These are phyloP conservation scores for Paracamarosporium sp. DNA, from an alignment of 2,329 filamentous ascomycete species.

Conservation along the genomic window DNA sequence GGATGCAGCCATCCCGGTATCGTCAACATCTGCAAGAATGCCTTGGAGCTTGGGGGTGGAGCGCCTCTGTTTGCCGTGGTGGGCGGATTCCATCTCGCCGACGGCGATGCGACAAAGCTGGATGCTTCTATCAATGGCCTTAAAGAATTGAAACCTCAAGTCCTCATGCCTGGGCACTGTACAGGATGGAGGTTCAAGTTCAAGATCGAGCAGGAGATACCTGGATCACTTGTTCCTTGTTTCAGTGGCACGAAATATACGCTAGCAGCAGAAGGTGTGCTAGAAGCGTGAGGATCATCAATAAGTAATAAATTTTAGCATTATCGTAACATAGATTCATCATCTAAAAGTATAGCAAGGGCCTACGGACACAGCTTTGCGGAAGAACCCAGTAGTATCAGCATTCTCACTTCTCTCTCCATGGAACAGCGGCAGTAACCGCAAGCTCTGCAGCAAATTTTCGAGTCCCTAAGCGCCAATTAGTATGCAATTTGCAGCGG, in stretches of 20 bases:
- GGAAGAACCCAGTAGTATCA: background rate
- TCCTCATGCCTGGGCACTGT: conserved; percentile 63
- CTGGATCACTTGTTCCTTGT: conserved; percentile 57
- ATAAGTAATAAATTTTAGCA: no score
- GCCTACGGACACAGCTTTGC: background rate
- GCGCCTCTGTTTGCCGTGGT: conserved; percentile 58
- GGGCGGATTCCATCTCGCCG: conserved; percentile 62
- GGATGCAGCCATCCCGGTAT: conserved; percentile 64
- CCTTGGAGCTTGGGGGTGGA: conserved; percentile 47
- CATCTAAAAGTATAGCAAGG: background rate
- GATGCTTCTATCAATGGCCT: conserved; percentile 47
- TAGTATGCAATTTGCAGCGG: background rate
- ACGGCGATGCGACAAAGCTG: conserved; percentile 52
- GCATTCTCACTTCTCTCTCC: background rate
- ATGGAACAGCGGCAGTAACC: background rate
- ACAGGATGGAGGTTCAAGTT: conserved; percentile 61
- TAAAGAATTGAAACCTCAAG: conserved; percentile 56
- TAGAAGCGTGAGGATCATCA: no score
- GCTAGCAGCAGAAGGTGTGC: background rate
- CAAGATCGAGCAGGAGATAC: conserved; percentile 59
- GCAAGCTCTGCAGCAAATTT: background rate
- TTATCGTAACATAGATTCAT: background rate
- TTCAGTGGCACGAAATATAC: conserved; percentile 52
- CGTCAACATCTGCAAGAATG: conserved; percentile 59
- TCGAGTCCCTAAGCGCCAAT: background rate